These are phyloP conservation scores for Termitomyces sp. DNA, from an alignment of 768 basidiomycete species.

Conservation along the genomic window DNA sequence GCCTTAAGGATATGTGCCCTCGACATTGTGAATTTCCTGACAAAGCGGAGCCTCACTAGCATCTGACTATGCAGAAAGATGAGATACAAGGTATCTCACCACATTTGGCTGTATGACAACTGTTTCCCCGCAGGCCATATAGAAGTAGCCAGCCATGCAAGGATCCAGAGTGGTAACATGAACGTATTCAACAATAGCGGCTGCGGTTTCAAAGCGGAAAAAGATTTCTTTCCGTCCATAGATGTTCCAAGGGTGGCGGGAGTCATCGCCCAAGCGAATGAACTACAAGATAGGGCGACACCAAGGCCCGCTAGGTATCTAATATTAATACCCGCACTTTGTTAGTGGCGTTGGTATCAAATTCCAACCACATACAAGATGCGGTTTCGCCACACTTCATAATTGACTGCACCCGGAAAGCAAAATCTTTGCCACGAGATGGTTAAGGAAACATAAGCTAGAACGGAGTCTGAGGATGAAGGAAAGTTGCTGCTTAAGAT, in stretches of 20 bases:
- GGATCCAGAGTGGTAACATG: constrained; percentile 3
- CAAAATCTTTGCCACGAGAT: background rate
- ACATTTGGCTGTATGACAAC: background rate
- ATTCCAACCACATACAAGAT: background rate
- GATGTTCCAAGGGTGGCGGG: background rate
- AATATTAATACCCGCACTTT: background rate
- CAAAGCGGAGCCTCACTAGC: background rate
- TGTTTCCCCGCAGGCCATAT: background rate
- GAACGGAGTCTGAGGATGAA: background rate
- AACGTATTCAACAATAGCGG: background rate
- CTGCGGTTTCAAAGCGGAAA: background rate
- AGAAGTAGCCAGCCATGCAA: constrained; percentile 8
- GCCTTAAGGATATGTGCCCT: constrained; percentile 9
- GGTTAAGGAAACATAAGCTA: background rate
- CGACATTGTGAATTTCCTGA: background rate
- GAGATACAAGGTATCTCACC: background rate
- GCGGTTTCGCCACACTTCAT: background rate
- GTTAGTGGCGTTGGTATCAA: background rate
- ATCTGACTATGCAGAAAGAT: background rate
- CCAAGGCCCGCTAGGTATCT: background rate
- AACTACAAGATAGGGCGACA: background rate
- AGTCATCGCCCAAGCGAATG: background rate
- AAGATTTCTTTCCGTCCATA: background rate
- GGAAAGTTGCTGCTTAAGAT: background rate
- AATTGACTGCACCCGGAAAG: background rate